Base-by-base conservation (phyloP, 2,329 filamentous ascomycete species). In the Biscogniauxia sp. region DNA sequence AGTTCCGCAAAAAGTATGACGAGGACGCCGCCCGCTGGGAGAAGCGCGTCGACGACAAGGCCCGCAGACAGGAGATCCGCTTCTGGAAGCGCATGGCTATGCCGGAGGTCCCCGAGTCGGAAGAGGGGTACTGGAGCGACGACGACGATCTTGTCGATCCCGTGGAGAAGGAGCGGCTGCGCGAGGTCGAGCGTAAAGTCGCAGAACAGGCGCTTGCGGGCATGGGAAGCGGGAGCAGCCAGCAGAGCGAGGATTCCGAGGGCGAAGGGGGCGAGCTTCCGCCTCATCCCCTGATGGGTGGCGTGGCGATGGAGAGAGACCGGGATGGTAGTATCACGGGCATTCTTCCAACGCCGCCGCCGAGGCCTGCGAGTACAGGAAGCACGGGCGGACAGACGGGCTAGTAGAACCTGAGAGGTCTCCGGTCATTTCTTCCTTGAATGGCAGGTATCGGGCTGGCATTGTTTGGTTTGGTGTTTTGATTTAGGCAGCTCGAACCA, bases 21-120 rank as follows among this genome's bases (percentile, higher is more conserved):
- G 84, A 86, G 65, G 79, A 87, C 61, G 78, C 81, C 64, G 75
- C 76, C 45, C 77, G 82, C 20, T 83, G 84, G 78, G 80, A 85
- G 59, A 77, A 79, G 28, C 77, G 79, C 4, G 80, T 87, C 2
- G 78, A 85, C 49, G 79, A 81, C 54, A 79, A 78, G 55, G 81
- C 83, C 5, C 73, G 77, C 51, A 79, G 83, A 3, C 85, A 88
- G 71, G 84, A 88, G 73, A 69, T 87, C 57, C 78, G 86, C 1
- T 88, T 86, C 73, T 89, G 86, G 86, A 88, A 88, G 75, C 78
- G 86, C 51, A 80, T 88, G 78, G 86, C 86, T 15, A 82, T 88
- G 80, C 85, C 84, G 9, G 80, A 85, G 59, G 73, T 88, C 45
- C 75, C 80, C 8, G 85, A 87, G 23, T 82, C 87, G 51, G 85